Evolutionary conservation across 2,329 filamentous ascomycete genomes (phyloP).

Genomic region (Amauroascus verrucosus): DNA sequence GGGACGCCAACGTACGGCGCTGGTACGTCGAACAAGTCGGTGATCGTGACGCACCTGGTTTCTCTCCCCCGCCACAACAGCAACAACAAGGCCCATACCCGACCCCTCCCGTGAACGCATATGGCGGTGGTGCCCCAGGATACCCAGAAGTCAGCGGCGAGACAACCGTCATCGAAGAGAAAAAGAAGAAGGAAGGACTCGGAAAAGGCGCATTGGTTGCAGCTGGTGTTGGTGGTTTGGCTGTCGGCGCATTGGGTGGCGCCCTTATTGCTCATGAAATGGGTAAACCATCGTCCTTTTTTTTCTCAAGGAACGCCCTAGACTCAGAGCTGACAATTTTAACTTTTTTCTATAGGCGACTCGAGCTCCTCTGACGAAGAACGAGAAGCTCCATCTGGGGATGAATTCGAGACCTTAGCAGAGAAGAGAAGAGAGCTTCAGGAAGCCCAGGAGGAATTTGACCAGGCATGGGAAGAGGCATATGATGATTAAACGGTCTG

Average conservation of each 20-base stretch:
- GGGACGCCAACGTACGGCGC: constrained; percentile 26
- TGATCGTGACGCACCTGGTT: background rate
- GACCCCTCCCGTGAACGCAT: background rate
- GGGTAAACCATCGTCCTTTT: background rate
- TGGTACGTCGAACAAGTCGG: constrained; percentile 4
- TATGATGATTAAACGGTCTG: background rate
- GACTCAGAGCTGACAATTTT: too few relatives aligned
- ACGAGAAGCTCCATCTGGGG: background rate
- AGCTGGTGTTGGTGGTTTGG: constrained; percentile 3
- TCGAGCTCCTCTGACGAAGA: background rate
- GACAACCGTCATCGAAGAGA: background rate
- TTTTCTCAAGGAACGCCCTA: too few relatives aligned
- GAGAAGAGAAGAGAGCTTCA: background rate
- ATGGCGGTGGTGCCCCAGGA: background rate
- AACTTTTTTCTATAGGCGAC: background rate
- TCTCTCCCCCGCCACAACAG: background rate
- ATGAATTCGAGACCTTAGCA: background rate
- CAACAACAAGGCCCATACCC: background rate
- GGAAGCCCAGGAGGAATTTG: background rate
- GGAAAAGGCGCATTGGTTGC: background rate
- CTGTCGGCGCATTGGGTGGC: background rate
- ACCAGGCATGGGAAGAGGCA: background rate
- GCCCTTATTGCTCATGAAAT: background rate
- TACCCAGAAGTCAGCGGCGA: background rate
- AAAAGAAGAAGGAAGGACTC: constrained; percentile 21